A percentile compares a stretch with the other conserved stretches of the same genome.
phyloP scores from a whole-genome alignment of 805 yeast species.

The Candida adriatica region DNA sequence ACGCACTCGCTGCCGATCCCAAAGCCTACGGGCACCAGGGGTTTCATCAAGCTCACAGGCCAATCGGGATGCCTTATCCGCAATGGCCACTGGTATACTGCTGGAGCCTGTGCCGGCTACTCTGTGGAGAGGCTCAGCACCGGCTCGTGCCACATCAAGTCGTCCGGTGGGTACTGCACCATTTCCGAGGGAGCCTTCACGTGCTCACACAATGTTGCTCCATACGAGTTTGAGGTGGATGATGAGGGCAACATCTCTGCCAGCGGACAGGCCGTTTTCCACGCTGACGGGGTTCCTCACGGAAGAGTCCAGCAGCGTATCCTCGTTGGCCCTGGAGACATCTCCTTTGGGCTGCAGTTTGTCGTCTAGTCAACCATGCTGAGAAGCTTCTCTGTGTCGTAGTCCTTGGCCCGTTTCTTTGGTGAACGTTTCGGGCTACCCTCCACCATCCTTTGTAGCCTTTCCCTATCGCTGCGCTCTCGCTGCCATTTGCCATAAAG shows the following conservation, averaged over 20 bases:
- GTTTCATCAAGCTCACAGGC: constrained; percentile 41
- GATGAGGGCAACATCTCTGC: constrained; percentile 3
- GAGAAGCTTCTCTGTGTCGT: constrained; percentile 10
- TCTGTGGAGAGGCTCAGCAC: constrained; percentile 27
- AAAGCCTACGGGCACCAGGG: constrained; percentile 30
- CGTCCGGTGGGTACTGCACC: constrained; percentile 72
- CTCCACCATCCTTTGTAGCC: constrained; percentile 3
- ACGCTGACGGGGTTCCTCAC: constrained; percentile 13
- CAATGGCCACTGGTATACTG: constrained; percentile 75
- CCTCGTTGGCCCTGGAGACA: constrained; percentile 33
- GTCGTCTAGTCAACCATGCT: constrained; percentile 1
- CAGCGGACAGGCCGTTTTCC: constrained; percentile 9
- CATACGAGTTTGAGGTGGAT: constrained; percentile 26
- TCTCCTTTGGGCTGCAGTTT: constrained; percentile 28
- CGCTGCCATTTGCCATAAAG: constrained; percentile 8
- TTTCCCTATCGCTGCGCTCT: constrained; percentile 12
- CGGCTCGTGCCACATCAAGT: constrained; percentile 52
- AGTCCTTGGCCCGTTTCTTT: background rate
- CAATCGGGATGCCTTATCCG: constrained; percentile 73
- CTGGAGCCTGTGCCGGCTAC: constrained; percentile 82
- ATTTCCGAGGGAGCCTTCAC: constrained; percentile 26
- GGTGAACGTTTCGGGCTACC: background rate
- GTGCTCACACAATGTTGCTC: constrained; percentile 48
- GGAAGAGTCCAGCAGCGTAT: constrained; percentile 43
- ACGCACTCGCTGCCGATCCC: constrained; percentile 10